Evolutionary conservation across 306 rosid genomes (phyloP), one percentile per base, ranked within the genome.

Genomic region (Gillenia trifoliata): DNA sequence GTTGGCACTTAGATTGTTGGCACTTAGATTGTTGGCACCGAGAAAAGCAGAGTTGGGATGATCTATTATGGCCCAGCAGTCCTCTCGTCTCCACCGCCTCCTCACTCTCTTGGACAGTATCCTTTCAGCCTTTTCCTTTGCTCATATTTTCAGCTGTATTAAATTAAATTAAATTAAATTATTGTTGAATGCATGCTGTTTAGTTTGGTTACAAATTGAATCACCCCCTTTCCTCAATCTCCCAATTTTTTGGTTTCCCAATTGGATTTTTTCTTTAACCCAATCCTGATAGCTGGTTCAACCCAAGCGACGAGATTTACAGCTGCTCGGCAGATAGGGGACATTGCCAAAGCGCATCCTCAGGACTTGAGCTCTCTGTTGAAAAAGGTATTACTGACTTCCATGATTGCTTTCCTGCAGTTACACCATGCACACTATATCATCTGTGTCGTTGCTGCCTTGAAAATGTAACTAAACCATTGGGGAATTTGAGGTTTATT

Each of bases 271-370:
- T 83, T 85, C 89, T 79, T 91, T 91, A 84, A 93, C 82, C 71
- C 72, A 70, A 79, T 69, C 33, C 74, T 69, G 62, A 80, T 78
- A 93, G 98, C 97, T 87, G 98, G 98, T 74, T 94, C 98, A 61
- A 87, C 96, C 78, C 98, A 94, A 85, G 81, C 96, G 8, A 94
- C 98, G 74, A 88, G 98, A 85, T 91, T 91, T 82, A 87, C 97
- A 54, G 97, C 98, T 55, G 98, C 98, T 76, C 96, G 97, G 57
- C 98, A 94, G 85, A 89, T 94, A 33, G 98, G 98, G 85, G 98
- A 91, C 40, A 94, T 94, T 79, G 96, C 97, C 54, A 91, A 94
- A 80, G 92, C 93, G 54, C 94, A 94, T 81, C 98, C 98, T 61
- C 96, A 90, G 72, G 98, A 94, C 84, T 83, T 94, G 76, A 70